These are phyloP conservation scores for Erodium moschatum DNA, from an alignment of 441 rosid genomes.

Conservation along the genomic window DNA sequence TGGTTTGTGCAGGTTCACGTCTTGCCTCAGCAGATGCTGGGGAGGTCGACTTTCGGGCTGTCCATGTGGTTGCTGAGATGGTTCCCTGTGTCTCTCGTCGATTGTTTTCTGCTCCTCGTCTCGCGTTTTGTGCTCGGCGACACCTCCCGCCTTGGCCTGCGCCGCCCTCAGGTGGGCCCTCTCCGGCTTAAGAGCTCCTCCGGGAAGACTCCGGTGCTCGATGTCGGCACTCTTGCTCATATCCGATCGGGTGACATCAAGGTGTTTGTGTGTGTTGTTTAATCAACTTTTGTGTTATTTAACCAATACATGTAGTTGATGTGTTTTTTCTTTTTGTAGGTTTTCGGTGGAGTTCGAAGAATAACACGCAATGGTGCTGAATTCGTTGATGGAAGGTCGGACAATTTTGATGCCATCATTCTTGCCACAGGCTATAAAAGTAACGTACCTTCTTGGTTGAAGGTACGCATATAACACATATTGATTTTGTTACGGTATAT, in stretches of 20 bases:
- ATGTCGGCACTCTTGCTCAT: background rate
- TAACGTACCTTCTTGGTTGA: background rate
- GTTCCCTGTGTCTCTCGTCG: background rate
- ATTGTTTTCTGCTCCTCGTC: background rate
- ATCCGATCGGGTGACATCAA: background rate
- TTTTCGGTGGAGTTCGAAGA: background rate
- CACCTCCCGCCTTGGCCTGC: background rate
- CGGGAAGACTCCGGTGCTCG: background rate
- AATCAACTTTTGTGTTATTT: no score
- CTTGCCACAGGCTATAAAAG: background rate
- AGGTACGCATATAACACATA: background rate
- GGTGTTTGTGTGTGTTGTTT: no score
- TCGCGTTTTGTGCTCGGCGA: background rate
- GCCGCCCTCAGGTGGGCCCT: background rate
- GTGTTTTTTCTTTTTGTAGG: background rate
- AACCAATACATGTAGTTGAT: no score
- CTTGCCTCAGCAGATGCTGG: background rate
- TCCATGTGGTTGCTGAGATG: constrained; percentile 6
- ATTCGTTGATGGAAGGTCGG: background rate
- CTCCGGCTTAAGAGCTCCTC: background rate
- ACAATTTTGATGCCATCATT: background rate
- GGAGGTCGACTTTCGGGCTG: background rate
- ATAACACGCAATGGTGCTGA: background rate
- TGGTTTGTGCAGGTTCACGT: background rate
- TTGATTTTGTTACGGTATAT: no score